A percentile compares a stretch with the other conserved stretches of the same genome.
Evolutionary conservation across 2,329 filamentous ascomycete genomes (phyloP).

Genomic region (Calonectria pauciramosa): DNA sequence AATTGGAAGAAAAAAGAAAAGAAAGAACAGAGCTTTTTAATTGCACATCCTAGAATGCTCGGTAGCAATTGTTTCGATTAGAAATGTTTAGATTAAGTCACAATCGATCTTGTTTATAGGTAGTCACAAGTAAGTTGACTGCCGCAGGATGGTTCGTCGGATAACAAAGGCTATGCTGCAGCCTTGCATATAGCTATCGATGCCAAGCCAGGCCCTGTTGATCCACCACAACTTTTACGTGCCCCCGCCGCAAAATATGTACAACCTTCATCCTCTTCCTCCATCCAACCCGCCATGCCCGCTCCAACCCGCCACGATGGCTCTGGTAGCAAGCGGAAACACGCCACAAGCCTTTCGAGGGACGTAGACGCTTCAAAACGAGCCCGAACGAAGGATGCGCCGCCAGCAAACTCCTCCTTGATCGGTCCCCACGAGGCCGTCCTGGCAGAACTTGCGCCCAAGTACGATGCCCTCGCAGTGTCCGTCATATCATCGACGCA

Average conservation of each 20-base stretch:
- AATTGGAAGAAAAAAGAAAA: background rate
- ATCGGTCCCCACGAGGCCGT: conserved; percentile 57
- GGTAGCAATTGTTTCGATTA: background rate
- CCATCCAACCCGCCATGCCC: conserved; percentile 35
- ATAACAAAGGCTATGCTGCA: conserved; percentile 4
- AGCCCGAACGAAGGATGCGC: conserved; percentile 17
- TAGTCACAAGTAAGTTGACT: background rate
- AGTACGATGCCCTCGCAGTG: conserved; percentile 64
- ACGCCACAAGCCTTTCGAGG: conserved; percentile 1
- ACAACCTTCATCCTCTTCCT: conserved; percentile 24
- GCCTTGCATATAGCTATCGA: conserved; percentile 24
- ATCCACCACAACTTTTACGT: conserved; percentile 39
- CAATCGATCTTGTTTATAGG: background rate
- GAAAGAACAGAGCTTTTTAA: background rate
- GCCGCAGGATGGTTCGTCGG: background rate
- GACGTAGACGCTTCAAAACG: conserved; percentile 31
- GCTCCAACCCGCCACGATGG: conserved; percentile 14
- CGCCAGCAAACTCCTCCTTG: conserved; percentile 39
- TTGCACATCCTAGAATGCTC: background rate
- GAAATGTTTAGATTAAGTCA: background rate
- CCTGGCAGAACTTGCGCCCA: conserved; percentile 58
- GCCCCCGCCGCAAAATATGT: conserved; percentile 1
- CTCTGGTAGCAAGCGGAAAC: conserved; percentile 38
- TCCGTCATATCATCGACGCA: conserved; percentile 72
- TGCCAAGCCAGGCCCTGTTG: conserved; percentile 34